Conservation (phyloP, 2,329 filamentous ascomycete genomes). For the Colletotrichum paranaense region DNA sequence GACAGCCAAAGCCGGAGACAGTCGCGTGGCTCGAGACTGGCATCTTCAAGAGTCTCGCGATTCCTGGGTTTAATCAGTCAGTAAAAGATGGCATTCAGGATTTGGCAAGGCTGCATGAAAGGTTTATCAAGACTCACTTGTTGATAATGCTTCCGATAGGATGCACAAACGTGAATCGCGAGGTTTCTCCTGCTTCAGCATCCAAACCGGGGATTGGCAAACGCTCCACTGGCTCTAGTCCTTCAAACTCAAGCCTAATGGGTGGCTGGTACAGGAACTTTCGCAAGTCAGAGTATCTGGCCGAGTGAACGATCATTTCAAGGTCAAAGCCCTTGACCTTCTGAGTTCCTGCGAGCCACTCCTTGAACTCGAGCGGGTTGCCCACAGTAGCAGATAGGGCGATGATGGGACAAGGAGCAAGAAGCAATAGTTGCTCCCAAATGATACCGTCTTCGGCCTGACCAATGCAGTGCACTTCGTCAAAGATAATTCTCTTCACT, state of each 20-base stretch:
- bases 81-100: not conserved
- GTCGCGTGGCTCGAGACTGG: constrained; percentile 77
- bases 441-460: constrained; percentile 69
- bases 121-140: constrained; percentile 47
- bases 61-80: constrained; percentile 46
- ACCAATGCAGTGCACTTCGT: constrained; percentile 85
- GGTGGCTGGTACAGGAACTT: constrained; percentile 74
- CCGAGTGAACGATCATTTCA: constrained; percentile 74
- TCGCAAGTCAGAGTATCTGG: constrained; percentile 81
- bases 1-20: constrained; percentile 73
- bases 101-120: not conserved
- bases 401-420: constrained; percentile 81
- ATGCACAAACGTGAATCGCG: constrained; percentile 71
- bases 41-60: constrained; percentile 73
- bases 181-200: constrained; percentile 51
- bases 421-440: constrained; percentile 81
- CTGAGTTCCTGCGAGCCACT: constrained; percentile 76
- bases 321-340: constrained; percentile 71
- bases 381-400: constrained; percentile 84
- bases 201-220: constrained; percentile 60
- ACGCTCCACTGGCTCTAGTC: constrained; percentile 55
- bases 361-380: constrained; percentile 76
- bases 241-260: constrained; percentile 59
- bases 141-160: constrained; percentile 73
- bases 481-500: constrained; percentile 82